Evolutionary conservation across 306 rosid genomes (phyloP), one percentile per base, ranked within the genome.

Genomic region (Pachyrhizus erosus): DNA sequence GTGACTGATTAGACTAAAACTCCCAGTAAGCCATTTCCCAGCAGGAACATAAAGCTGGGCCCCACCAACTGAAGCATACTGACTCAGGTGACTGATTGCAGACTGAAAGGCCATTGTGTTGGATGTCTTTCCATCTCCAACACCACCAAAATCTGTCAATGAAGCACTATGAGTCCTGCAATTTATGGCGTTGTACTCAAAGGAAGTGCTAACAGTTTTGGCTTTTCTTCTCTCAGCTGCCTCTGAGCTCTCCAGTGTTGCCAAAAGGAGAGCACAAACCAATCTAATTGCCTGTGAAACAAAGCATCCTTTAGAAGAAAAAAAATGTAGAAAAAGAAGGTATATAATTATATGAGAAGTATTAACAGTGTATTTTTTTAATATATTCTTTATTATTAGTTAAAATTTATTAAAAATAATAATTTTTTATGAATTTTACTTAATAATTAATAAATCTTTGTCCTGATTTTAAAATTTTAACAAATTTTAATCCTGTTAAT

Each of bases 1-100:
- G 69, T 92, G 93, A 69, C 94, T 92, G 9, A 86, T 86, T 81
- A 88, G 88, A 74, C 73, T 91, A 90, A 93, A 91, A 83, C 96
- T 93, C 2, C 97, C 96, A 65, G 97, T 91, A 43, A 93, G 86
- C 92, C 96, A 93, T 83, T 87, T 93, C 10, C 97, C 97, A 0
- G 94, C 82, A 57, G 97, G 97, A 81, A 93, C 96, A 71, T 83
- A 86, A 2, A 93, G 81, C 26, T 86, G 89, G 24, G 96, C 77
- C 14, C 97, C 94, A 2, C 89, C 96, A 9, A 74, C 48, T 15
- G 91, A 87, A 70, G 78, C 67, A 78, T 84, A 91, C 80, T 86
- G 82, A 67, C 88, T 86, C 76, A 93, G 83, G 39, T 87, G 76
- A n/a, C 75, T 71, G 4, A 93, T 86, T 43, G 92, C 96, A 24